phyloP scores from a whole-genome alignment of 768 basidiomycete species.

The Dictyophora rubrovolvata region DNA sequence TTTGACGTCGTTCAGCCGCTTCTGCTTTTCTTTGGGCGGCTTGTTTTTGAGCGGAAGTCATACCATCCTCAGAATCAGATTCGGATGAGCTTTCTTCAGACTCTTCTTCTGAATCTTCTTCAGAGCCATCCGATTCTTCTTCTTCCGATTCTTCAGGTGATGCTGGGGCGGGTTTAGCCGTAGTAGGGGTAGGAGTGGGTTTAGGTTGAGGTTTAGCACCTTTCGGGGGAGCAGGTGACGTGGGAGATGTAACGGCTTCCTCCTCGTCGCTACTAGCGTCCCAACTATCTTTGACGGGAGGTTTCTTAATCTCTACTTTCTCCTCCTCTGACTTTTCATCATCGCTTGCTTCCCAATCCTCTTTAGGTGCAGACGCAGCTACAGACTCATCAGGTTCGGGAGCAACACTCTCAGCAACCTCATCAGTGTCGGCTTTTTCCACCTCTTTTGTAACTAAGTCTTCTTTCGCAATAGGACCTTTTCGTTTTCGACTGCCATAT shows the following conservation, averaged over 20 bases:
- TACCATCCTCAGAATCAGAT: constrained; percentile 43
- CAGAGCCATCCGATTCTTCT: constrained; percentile 13
- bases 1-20: constrained; percentile 69
- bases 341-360: constrained; percentile 31
- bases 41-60: constrained; percentile 57
- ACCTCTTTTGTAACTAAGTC: constrained; percentile 26
- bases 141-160: constrained; percentile 19
- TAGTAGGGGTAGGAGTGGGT: constrained; percentile 10
- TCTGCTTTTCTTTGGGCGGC: constrained; percentile 69
- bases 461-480: constrained; percentile 33
- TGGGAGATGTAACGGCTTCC: constrained; percentile 28
- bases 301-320: constrained; percentile 16
- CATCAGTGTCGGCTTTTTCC: constrained; percentile 27
- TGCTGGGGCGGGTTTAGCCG: constrained; percentile 20
- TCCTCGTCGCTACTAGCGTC: constrained; percentile 55
- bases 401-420: constrained; percentile 4
- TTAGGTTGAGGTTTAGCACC: too few relatives aligned
- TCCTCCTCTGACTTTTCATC: constrained; percentile 23
- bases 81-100: constrained; percentile 19
- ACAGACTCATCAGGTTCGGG: constrained; percentile 17
- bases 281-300: constrained; percentile 39
- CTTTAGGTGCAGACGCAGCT: constrained; percentile 26
- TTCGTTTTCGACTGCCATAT: constrained; percentile 81
- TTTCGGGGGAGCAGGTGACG: neutral
- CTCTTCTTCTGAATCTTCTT: constrained; percentile 38